Evolutionary conservation across 768 basidiomycete genomes (phyloP).

Genomic region (Lactarius sanguifluus): DNA sequence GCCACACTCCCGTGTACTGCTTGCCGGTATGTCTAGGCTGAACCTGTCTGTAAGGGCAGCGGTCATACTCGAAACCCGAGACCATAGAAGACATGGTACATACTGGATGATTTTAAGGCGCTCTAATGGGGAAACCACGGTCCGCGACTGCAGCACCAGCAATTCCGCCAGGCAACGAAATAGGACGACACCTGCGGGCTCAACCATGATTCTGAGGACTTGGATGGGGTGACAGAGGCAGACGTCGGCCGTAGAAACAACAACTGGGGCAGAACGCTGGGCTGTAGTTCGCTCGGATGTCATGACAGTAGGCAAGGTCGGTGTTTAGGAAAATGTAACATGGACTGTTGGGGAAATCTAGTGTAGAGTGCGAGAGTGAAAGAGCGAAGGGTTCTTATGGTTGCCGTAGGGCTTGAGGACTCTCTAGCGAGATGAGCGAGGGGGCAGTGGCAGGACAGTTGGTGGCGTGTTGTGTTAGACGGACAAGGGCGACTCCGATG

Average conservation of each 20-base stretch:
- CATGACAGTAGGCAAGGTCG: constrained; percentile 16
- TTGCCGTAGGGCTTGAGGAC: constrained; percentile 16
- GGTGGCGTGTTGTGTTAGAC: neutral
- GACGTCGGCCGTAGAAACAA: neutral
- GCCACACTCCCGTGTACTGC: constrained; percentile 84
- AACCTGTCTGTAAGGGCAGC: constrained; percentile 67
- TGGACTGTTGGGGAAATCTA: constrained; percentile 19
- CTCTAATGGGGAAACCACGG: constrained; percentile 90
- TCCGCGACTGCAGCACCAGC: constrained; percentile 74
- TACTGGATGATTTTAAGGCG: constrained; percentile 96
- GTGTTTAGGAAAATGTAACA: constrained; percentile 16
- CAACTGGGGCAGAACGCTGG: constrained; percentile 5
- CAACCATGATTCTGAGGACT: constrained; percentile 29
- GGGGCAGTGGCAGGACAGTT: neutral
- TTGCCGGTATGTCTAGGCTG: constrained; percentile 63
- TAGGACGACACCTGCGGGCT: constrained; percentile 45
- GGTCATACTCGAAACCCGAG: constrained; percentile 5
- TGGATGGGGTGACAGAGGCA: constrained; percentile 10
- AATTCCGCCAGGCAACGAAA: constrained; percentile 54
- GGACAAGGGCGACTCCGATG: constrained; percentile 13
- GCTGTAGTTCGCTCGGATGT: constrained; percentile 22
- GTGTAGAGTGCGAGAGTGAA: neutral
- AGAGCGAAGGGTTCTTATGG: constrained; percentile 1
- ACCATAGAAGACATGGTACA: constrained; percentile 33
- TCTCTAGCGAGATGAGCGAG: constrained; percentile 10